Evolutionary conservation across 1,139 yeast species (phyloP).

Genomic region (Wickerhamomyces sp.): DNA sequence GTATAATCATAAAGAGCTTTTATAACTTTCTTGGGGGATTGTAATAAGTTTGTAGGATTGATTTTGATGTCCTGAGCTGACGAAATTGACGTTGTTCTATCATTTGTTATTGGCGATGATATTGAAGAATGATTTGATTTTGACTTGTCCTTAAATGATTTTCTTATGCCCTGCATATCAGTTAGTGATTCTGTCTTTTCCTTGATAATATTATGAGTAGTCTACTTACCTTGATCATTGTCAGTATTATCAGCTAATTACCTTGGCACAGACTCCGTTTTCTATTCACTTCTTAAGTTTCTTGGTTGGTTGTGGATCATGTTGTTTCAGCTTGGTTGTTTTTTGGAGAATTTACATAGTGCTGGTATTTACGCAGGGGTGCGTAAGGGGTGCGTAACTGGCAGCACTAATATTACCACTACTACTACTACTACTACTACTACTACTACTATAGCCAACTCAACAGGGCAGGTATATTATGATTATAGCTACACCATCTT

Average conservation of each 20-base stretch:
- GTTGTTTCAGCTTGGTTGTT: no score
- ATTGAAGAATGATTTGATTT: constrained; percentile 21
- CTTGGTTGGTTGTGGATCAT: no score
- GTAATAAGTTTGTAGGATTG: constrained; percentile 19
- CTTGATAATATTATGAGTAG: no score
- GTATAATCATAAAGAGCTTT: constrained; percentile 75
- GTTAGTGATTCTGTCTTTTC: not conserved
- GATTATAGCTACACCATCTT: not conserved
- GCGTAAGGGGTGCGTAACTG: not conserved
- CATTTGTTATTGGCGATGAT: constrained; percentile 20
- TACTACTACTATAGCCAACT: no score
- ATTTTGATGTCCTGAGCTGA: constrained; percentile 19
- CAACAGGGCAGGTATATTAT: not conserved
- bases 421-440: no score
- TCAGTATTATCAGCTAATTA: no score
- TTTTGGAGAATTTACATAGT: not conserved
- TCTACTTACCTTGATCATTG: not conserved
- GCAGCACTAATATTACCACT: not conserved
- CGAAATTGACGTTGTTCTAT: constrained; percentile 17
- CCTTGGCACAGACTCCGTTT: no score
- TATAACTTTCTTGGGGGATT: constrained; percentile 71
- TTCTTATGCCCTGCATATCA: constrained; percentile 21
- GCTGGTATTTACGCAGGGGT: not conserved
- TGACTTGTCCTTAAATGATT: constrained; percentile 22
- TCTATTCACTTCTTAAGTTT: no score